Percentiles rank a stretch among this genome's conserved stretches.
These are phyloP conservation scores for Ophiostoma sp. DNA, from an alignment of 2,329 filamentous ascomycete species.

Conservation along the genomic window DNA sequence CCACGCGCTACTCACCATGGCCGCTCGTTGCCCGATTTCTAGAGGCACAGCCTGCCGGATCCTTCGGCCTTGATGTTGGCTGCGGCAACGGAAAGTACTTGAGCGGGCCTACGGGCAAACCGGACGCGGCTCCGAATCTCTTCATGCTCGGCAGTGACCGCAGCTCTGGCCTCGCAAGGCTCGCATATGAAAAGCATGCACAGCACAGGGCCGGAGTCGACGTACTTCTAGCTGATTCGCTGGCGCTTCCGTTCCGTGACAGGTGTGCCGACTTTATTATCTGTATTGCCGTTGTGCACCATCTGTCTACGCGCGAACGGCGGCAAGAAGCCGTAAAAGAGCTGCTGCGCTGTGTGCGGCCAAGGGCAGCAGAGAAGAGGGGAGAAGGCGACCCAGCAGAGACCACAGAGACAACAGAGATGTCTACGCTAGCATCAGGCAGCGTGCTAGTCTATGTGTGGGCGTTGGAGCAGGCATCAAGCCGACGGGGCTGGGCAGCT, in stretches of 20 bases:
- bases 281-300: constrained; percentile 90
- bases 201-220: constrained; percentile 45
- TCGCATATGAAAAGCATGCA: constrained; percentile 39
- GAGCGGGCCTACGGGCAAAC: constrained; percentile 16
- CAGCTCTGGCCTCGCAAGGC: constrained; percentile 53
- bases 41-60: constrained; percentile 56
- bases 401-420: neutral
- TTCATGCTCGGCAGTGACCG: constrained; percentile 83
- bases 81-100: constrained; percentile 98
- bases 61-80: constrained; percentile 82
- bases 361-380: constrained; percentile 10
- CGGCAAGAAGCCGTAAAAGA: constrained; percentile 66
- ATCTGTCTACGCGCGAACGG: constrained; percentile 72
- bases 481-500: constrained; percentile 83
- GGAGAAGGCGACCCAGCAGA: neutral
- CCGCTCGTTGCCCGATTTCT: constrained; percentile 82
- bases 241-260: constrained; percentile 71
- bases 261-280: constrained; percentile 71
- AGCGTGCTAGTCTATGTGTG: constrained; percentile 83
- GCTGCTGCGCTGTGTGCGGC: constrained; percentile 62
- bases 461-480: constrained; percentile 86
- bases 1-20: constrained; percentile 80
- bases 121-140: constrained; percentile 40
- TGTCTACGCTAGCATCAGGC: constrained; percentile 39
- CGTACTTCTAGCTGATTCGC: constrained; percentile 72